Percentiles rank a stretch among this genome's conserved stretches.
These are phyloP conservation scores for Trichoderma erinaceum DNA, from an alignment of 495 filamentous ascomycete genomes.

Conservation along the genomic window DNA sequence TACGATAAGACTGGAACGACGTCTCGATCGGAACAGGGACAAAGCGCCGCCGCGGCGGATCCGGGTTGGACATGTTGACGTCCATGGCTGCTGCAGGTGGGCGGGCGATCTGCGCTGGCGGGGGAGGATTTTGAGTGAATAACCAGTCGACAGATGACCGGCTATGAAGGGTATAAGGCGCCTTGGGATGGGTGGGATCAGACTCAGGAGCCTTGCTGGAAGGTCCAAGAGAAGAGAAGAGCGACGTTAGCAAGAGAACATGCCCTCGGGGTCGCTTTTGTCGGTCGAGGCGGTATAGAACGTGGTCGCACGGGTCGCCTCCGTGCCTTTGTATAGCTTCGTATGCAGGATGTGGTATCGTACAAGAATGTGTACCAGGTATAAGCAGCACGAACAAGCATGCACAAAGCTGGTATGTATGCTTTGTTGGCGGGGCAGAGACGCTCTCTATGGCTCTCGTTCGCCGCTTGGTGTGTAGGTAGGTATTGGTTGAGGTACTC, in stretches of 20 bases:
- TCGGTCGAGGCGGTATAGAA: constrained; percentile 12
- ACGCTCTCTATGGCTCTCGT: too few species aligned
- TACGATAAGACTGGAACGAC: constrained; percentile 47
- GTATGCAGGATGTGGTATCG: not conserved
- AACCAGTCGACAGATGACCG: not conserved
- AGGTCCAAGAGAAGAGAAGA: not conserved
- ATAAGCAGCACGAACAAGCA: not conserved
- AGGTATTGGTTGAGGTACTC: too few species aligned
- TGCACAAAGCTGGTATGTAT: not conserved
- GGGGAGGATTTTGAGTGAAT: not conserved
- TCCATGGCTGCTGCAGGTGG: not conserved
- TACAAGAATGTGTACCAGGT: too few species aligned
- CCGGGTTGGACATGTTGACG: constrained; percentile 19
- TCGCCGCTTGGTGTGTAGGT: too few species aligned
- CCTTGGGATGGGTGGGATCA: not conserved
- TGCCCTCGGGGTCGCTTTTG: not conserved
- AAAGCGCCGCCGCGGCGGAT: constrained; percentile 42
- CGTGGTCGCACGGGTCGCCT: not conserved
- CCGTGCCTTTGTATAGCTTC: not conserved
- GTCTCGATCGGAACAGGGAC: constrained; percentile 56
- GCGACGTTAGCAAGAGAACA: not conserved
- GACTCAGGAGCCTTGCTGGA: constrained; percentile 5
- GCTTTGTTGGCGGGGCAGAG: too few species aligned
- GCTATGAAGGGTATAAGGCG: not conserved
- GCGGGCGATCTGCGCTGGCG: not conserved